A percentile compares a stretch with the other conserved stretches of the same genome.
These are phyloP conservation scores for Solanum hybrid DNA, from an alignment of 305 asterid species.

Conservation along the genomic window DNA sequence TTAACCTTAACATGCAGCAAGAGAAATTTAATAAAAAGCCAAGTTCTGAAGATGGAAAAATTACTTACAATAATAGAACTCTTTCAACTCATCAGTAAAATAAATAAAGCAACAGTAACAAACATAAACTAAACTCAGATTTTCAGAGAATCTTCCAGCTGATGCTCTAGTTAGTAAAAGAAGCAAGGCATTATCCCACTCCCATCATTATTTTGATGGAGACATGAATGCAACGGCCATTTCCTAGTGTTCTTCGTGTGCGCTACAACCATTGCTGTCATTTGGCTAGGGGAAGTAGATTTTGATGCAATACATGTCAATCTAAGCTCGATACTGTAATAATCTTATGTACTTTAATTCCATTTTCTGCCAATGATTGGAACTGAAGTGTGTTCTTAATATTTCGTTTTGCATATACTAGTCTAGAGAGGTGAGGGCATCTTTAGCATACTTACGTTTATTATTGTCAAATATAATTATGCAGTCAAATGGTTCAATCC, in stretches of 20 bases:
- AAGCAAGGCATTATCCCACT: background rate
- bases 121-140: background rate
- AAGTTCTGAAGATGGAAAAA: background rate
- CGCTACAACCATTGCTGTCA: background rate
- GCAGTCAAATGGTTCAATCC: background rate
- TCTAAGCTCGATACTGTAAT: background rate
- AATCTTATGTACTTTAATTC: background rate
- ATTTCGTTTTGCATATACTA: background rate
- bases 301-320: background rate
- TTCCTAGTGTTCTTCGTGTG: background rate
- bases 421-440: background rate
- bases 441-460: background rate
- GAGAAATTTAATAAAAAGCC: background rate
- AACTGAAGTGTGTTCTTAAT: background rate
- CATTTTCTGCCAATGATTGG: background rate
- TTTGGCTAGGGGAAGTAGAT: background rate
- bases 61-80: background rate
- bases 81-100: background rate
- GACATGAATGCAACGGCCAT: background rate
- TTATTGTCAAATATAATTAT: background rate
- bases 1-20: slow-evolving; percentile 46
- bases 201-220: background rate
- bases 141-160: background rate
- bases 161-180: background rate
- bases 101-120: background rate